phyloP scores from a whole-genome alignment of 352 stramenopile genomes.

The Phytophthora rubi region DNA sequence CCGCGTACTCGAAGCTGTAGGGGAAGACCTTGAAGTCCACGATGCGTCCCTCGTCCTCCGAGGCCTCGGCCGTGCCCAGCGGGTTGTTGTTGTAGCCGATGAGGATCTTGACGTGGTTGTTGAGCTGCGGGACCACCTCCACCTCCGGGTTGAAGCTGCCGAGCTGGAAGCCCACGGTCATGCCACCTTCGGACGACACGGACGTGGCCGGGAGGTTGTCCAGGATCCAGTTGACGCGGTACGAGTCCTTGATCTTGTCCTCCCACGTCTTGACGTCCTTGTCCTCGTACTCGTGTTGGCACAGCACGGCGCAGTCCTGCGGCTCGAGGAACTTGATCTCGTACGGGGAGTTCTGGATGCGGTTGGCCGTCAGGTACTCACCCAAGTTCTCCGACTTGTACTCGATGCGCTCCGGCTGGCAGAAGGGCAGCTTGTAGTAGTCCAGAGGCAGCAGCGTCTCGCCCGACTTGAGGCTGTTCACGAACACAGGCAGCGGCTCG shows the following conservation, averaged over 20 bases:
- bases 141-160: slow-evolving; percentile 91
- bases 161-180: slow-evolving; percentile 88
- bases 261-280: slow-evolving; percentile 92
- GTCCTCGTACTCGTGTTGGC: slow-evolving; percentile 91
- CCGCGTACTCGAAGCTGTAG: slow-evolving; percentile 96
- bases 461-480: slow-evolving; percentile 95
- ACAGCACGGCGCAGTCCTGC: slow-evolving; percentile 76
- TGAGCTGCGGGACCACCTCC: slow-evolving; percentile 91
- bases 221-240: slow-evolving; percentile 99
- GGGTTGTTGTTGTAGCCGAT: slow-evolving; percentile 97
- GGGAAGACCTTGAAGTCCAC: slow-evolving; percentile 99
- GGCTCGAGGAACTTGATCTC: slow-evolving; percentile 91
- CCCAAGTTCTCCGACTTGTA: slow-evolving; percentile 99
- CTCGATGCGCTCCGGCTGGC: slow-evolving; percentile 91
- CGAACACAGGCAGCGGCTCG: slow-evolving; percentile 90
- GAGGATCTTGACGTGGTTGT: slow-evolving; percentile 99
- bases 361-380: slow-evolving; percentile 98
- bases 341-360: slow-evolving; percentile 99
- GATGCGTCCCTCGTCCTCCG: slow-evolving; percentile 92
- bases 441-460: slow-evolving; percentile 97
- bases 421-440: slow-evolving; percentile 98
- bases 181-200: slow-evolving; percentile 63
- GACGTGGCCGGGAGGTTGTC: slow-evolving; percentile 97
- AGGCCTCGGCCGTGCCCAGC: slow-evolving; percentile 49
- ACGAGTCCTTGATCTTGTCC: slow-evolving; percentile 95